Percentiles rank a stretch among this genome's conserved stretches.
These are phyloP conservation scores for Termitomyces sp. DNA, from an alignment of 768 basidiomycete genomes.

Conservation along the genomic window DNA sequence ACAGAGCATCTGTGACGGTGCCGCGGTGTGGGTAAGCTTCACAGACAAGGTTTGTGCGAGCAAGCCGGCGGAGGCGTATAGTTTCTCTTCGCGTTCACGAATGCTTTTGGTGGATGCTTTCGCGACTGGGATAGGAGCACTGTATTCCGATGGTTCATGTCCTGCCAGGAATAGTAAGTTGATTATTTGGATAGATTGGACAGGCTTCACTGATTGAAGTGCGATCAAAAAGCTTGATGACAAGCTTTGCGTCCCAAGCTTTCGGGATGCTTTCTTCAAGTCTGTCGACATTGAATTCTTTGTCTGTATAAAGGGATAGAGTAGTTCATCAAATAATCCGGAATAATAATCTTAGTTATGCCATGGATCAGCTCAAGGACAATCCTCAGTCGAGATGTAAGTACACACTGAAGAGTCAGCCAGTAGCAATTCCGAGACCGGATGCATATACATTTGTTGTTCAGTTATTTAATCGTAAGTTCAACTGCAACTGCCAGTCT, in stretches of 20 bases:
- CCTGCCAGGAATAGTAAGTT: not conserved
- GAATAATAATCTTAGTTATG: too few species aligned
- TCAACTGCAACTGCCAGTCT: too few species aligned
- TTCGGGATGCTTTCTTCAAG: not conserved
- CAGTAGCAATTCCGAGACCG: too few species aligned
- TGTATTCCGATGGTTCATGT: conserved; percentile 3
- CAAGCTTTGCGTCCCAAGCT: too few species aligned
- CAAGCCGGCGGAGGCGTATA: not conserved
- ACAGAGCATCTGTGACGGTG: conserved; percentile 10
- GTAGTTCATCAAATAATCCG: too few species aligned
- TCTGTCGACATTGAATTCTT: too few species aligned
- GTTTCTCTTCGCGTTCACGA: not conserved
- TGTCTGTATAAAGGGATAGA: too few species aligned
- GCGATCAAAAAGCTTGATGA: not conserved
- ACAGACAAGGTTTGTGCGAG: conserved; percentile 5
- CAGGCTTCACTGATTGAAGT: not conserved
- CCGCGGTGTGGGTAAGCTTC: conserved; percentile 5
- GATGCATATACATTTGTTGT: too few species aligned
- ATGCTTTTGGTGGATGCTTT: not conserved
- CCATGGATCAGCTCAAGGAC: too few species aligned
- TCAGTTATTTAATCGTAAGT: too few species aligned
- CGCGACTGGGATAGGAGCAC: not conserved
- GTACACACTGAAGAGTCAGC: too few species aligned
- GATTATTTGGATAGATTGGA: not conserved
- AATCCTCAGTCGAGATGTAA: too few species aligned